A percentile compares a stretch with the other conserved stretches of the same genome.
These are phyloP conservation scores for Nepenthes gracilis DNA, from an alignment of 148 eudicot species.

Conservation along the genomic window DNA sequence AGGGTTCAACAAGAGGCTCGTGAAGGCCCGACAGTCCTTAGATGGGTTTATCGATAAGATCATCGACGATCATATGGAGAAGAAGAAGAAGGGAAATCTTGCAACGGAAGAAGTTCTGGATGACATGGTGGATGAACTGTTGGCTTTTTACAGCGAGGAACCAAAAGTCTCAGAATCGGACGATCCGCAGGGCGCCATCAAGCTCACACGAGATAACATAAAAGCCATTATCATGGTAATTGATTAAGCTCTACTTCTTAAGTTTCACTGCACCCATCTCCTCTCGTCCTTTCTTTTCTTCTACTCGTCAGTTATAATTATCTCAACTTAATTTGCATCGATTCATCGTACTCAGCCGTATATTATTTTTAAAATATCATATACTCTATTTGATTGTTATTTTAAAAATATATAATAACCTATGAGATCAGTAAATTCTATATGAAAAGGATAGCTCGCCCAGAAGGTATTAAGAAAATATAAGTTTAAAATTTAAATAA, in stretches of 20 bases:
- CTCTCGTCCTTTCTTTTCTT: too few relatives aligned
- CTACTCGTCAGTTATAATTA: too few relatives aligned
- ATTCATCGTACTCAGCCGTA: too few relatives aligned
- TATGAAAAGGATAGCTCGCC: too few relatives aligned
- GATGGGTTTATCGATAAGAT: constrained; percentile 73
- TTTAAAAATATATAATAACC: too few relatives aligned
- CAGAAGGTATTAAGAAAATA: too few relatives aligned
- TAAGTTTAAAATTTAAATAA: too few relatives aligned
- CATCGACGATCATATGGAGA: constrained; percentile 64
- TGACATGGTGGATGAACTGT: constrained; percentile 88
- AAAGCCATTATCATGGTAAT: constrained; percentile 95
- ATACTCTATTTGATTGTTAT: too few relatives aligned
- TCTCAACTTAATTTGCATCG: too few relatives aligned
- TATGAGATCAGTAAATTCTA: too few relatives aligned
- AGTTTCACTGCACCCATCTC: not conserved
- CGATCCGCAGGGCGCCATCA: constrained; percentile 59
- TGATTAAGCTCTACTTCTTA: not conserved
- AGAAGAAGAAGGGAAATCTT: constrained; percentile 12
- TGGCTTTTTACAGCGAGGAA: constrained; percentile 62
- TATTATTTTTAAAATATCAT: too few relatives aligned
- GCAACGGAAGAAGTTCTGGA: constrained; percentile 12
- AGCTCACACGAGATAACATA: constrained; percentile 67
- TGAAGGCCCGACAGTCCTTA: constrained; percentile 47
- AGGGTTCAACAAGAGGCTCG: constrained; percentile 43
- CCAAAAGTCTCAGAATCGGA: constrained; percentile 44